Percentiles rank a stretch among this genome's conserved stretches.
Conservation (phyloP, 495 filamentous ascomycete species). For the Sphaerosporella brunnea region DNA sequence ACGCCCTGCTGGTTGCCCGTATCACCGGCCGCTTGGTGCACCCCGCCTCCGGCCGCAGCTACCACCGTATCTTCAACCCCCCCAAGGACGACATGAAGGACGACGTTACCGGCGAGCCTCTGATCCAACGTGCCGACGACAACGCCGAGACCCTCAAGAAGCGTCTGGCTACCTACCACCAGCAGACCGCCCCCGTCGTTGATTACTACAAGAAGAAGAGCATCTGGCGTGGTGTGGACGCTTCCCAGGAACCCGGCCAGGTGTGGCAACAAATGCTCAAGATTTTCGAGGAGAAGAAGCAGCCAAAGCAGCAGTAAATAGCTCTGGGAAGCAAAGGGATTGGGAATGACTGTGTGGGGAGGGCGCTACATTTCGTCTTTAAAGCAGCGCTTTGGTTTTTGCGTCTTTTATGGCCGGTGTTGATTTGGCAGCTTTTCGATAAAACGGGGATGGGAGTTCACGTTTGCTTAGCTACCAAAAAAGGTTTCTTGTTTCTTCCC, state of each 20-base stretch:
- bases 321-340: too few relatives aligned
- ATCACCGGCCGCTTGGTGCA: conserved; percentile 95
- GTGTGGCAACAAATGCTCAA: conserved; percentile 86
- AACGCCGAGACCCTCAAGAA: conserved; percentile 96
- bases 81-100: conserved; percentile 87
- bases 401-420: too few relatives aligned
- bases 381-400: too few relatives aligned
- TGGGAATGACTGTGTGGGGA: too few relatives aligned
- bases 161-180: conserved; percentile 81
- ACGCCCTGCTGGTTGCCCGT: conserved; percentile 75
- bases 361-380: too few relatives aligned
- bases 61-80: conserved; percentile 98
- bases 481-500: too few relatives aligned
- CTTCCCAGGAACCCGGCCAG: conserved; percentile 84
- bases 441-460: too few relatives aligned
- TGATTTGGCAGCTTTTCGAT: too few relatives aligned
- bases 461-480: too few relatives aligned
- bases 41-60: conserved; percentile 82
- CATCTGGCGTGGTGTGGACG: conserved; percentile 92
- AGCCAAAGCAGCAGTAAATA: too few relatives aligned
- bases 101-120: conserved; percentile 87
- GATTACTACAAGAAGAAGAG: conserved; percentile 91
- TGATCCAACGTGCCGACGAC: conserved; percentile 92
- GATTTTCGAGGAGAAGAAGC: conserved; percentile 52
- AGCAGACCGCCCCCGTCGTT: conserved; percentile 82